Conservation (phyloP, 768 basidiomycete genomes). For the Collybia nuda region DNA sequence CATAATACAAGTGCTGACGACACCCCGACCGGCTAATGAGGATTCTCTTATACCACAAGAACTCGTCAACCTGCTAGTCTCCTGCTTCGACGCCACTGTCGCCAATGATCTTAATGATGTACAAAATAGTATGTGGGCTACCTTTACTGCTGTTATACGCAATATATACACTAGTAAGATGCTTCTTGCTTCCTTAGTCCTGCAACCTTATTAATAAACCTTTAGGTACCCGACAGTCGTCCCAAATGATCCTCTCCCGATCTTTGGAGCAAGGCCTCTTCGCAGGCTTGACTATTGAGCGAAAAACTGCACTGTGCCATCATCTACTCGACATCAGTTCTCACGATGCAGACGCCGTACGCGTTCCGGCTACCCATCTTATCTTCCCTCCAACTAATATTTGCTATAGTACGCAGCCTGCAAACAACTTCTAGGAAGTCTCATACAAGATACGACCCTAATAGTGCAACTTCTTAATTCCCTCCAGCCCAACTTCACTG, state of each 20-base stretch:
- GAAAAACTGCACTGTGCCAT: slow-evolving; percentile 54
- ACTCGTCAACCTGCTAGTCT: slow-evolving; percentile 40
- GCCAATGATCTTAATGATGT: slow-evolving; percentile 43
- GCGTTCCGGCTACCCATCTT: slow-evolving; percentile 10
- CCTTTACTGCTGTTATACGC: slow-evolving; percentile 44
- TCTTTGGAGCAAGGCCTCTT: slow-evolving; percentile 60
- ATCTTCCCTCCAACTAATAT: neutral
- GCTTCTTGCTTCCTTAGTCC: neutral
- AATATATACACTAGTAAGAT: slow-evolving; percentile 32
- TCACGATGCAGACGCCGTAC: slow-evolving; percentile 48
- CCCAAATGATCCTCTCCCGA: slow-evolving; percentile 39
- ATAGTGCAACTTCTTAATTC: slow-evolving; percentile 50
- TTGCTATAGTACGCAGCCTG: slow-evolving; percentile 39
- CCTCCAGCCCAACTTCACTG: slow-evolving; percentile 45
- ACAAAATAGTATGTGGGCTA: slow-evolving; percentile 46
- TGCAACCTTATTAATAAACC: slow-evolving; percentile 29
- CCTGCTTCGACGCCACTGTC: slow-evolving; percentile 52
- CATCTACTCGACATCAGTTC: slow-evolving; percentile 54
- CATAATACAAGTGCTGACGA: slow-evolving; percentile 42
- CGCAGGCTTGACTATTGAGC: slow-evolving; percentile 45
- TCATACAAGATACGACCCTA: slow-evolving; percentile 51
- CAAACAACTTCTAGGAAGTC: slow-evolving; percentile 47
- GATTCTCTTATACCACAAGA: slow-evolving; percentile 24
- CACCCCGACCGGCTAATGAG: slow-evolving; percentile 16
- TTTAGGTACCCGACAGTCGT: slow-evolving; percentile 21